phyloP scores from a whole-genome alignment of 192 early-diverging fungal genomes.

The Linnemannia exigua region DNA sequence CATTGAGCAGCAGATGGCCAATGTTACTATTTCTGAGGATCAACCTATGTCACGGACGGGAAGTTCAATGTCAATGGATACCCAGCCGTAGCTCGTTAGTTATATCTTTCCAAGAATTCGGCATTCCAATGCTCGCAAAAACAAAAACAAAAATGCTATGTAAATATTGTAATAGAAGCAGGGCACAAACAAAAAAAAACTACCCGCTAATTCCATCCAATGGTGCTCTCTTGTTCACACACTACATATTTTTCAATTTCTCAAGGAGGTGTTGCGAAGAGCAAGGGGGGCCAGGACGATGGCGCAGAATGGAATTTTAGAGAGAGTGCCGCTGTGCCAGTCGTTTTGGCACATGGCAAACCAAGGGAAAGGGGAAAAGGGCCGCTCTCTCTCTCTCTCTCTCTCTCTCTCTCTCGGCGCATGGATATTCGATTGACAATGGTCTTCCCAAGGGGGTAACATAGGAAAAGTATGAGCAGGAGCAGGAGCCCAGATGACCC shows the following conservation, averaged over 20 bases:
- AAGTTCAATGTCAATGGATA: slow-evolving; percentile 40
- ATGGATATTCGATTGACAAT: neutral
- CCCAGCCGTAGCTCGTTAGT: neutral
- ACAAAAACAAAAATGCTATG: slow-evolving; percentile 8
- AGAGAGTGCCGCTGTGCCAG: neutral
- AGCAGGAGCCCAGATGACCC: too few species aligned
- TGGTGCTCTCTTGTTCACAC: neutral
- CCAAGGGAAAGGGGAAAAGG: neutral
- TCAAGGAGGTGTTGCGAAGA: neutral
- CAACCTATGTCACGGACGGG: slow-evolving; percentile 14
- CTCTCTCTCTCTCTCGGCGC: neutral
- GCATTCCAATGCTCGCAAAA: neutral
- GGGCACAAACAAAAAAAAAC: too few species aligned
- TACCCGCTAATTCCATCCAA: neutral
- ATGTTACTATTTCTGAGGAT: slow-evolving; percentile 15
- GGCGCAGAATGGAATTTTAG: neutral
- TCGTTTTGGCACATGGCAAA: neutral
- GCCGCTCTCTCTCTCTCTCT: too few species aligned
- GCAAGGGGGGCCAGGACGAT: neutral
- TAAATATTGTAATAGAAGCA: too few species aligned
- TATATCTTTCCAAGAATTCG: neutral
- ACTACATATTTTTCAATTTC: neutral
- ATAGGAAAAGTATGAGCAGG: too few species aligned
- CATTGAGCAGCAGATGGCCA: slow-evolving; percentile 15
- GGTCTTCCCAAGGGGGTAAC: neutral